Evolutionary conservation across 225 moss, liverwort and hornwort genomes (phyloP), one percentile per base, ranked within the genome.

Genomic region (Polytrichum formosum): DNA sequence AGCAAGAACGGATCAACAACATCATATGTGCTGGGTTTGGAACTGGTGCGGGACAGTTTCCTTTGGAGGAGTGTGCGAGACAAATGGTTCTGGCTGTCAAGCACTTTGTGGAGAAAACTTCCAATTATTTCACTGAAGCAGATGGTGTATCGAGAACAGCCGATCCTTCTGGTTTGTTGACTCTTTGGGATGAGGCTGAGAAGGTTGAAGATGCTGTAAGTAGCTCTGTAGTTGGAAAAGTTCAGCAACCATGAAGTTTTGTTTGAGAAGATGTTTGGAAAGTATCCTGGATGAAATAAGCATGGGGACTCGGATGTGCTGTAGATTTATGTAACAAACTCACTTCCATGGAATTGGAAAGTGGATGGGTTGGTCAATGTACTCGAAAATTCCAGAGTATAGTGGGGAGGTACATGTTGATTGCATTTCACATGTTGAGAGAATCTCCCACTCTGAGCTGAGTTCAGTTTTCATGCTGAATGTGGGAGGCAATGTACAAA

Each of bases 61-160:
- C 86, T 1, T 6, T 65, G 25, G 73, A 67, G 1, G 82, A 82
- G 77, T 80, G 82, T 64, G 86, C 82, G 55, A 79, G 79, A 6
- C 86, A 86, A 66, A 86, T 86, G 86, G 80, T 82, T 54, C 67
- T 86, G 28, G 86, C 82, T 53, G 79, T 82, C 79, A 82, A 86
- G 77, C 86, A 86, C 67, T 82, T 82, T 28, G 77, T 27, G 1
- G 86, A 82, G 63, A 61, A 56, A 25, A 26, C 69, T 29, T 19
- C 61, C 26, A 64, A 10, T 5, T 55, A 54, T 9, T 60, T 63
- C 16, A 23, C 28, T 5, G 74, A 60, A 22, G 79, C 66, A 17
- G 67, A 74, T 17, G 66, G 73, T 23, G 61, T 70, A 54, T 59
- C 25, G n/a, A 72, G 64, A 18, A 62, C 69, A 19, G 16, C 18